A percentile compares a stretch with the other conserved stretches of the same genome.
phyloP scores from a whole-genome alignment of 305 asterid species.

The Fraxinus angustifolia region DNA sequence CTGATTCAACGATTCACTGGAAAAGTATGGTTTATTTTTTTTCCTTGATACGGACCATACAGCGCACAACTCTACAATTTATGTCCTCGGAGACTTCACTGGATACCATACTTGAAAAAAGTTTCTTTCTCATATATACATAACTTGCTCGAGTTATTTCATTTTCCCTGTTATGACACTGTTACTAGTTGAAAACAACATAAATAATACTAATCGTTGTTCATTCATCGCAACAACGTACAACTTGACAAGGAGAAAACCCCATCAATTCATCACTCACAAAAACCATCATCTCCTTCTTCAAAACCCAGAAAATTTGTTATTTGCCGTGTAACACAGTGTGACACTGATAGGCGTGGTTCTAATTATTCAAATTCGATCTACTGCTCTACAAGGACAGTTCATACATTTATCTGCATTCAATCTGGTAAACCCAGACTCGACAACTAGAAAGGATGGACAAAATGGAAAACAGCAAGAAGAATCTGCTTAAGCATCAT shows the following conservation, averaged over 20 bases:
- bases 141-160: not conserved
- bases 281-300: not conserved
- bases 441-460: not conserved
- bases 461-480: conserved; percentile 12
- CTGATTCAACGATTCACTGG: not conserved
- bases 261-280: not conserved
- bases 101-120: too few relatives aligned
- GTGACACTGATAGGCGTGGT: not conserved
- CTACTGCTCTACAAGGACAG: conserved; percentile 27
- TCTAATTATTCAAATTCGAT: conserved; percentile 27
- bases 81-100: too few relatives aligned
- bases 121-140: too few relatives aligned
- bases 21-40: not conserved
- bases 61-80: not conserved
- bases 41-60: too few relatives aligned
- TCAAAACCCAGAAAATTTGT: not conserved
- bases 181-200: not conserved
- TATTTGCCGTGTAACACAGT: conserved; percentile 13
- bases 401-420: conserved; percentile 17
- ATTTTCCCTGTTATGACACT: not conserved
- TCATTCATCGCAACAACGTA: not conserved
- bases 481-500: conserved; percentile 47
- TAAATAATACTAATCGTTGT: not conserved
- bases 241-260: not conserved
- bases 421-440: conserved; percentile 13